Conservation (phyloP, 1,284 basidiomycete genomes). For the Fomitopsis palustris region DNA sequence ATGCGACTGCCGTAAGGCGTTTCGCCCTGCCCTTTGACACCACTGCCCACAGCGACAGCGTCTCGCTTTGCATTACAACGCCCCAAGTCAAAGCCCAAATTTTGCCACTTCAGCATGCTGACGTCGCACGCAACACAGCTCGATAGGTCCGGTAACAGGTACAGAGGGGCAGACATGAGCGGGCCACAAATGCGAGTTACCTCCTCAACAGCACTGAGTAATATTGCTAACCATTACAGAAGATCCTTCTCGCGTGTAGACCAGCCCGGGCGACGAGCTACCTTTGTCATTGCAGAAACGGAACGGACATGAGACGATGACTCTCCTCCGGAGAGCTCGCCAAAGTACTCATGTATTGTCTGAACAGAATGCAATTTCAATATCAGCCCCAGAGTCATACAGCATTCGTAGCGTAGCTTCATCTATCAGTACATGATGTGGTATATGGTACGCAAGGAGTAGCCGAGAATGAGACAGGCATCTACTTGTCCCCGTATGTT, state of each 20-base stretch:
- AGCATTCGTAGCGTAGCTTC: not conserved
- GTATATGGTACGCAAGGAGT: not conserved
- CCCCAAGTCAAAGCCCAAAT: too few relatives aligned
- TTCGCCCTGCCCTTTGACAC: too few relatives aligned
- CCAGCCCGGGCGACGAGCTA: not conserved
- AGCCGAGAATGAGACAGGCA: not conserved
- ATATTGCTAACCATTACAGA: too few relatives aligned
- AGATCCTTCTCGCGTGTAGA: too few relatives aligned
- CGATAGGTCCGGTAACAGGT: not conserved
- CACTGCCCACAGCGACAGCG: too few relatives aligned
- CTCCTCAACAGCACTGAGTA: not conserved
- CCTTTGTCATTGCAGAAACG: not conserved
- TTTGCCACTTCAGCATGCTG: not conserved
- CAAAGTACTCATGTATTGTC: not conserved
- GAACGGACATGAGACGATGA: not conserved
- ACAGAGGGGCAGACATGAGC: not conserved
- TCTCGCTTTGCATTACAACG: too few relatives aligned
- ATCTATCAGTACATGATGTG: not conserved
- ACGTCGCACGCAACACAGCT: not conserved
- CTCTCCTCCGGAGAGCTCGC: not conserved
- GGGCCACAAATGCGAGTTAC: not conserved
- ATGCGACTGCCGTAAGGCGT: not conserved
- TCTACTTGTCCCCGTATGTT: not conserved
- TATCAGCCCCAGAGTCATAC: not conserved
- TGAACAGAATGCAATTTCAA: not conserved